phyloP scores from a whole-genome alignment of 2,329 filamentous ascomycete genomes.

The Xylaria sp. region DNA sequence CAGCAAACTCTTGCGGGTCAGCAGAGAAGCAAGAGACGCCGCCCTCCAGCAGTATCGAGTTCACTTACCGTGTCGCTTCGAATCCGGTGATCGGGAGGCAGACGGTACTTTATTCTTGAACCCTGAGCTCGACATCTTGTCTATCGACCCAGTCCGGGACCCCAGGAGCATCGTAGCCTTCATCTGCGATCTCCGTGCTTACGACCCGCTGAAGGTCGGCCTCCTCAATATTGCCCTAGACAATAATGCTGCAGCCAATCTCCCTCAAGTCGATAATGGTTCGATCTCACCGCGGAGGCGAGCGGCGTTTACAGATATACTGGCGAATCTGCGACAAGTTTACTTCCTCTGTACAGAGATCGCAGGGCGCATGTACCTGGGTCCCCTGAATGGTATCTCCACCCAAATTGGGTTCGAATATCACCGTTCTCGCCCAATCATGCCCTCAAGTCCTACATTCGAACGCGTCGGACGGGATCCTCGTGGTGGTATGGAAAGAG shows the following conservation, averaged over 20 bases:
- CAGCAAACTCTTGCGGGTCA: slow-evolving; percentile 16
- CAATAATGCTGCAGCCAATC: neutral
- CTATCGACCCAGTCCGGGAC: neutral
- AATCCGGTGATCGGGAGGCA: neutral
- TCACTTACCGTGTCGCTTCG: neutral
- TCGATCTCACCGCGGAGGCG: neutral
- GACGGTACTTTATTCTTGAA: neutral
- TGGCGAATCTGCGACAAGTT: slow-evolving; percentile 9
- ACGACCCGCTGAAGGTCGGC: slow-evolving; percentile 13
- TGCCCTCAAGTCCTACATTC: slow-evolving; percentile 11
- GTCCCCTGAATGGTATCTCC: neutral
- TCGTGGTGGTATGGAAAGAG: slow-evolving; percentile 1
- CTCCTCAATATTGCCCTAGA: slow-evolving; percentile 19
- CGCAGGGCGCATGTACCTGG: slow-evolving; percentile 1
- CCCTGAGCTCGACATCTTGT: slow-evolving; percentile 21
- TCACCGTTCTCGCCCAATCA: slow-evolving; percentile 21
- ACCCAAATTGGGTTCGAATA: slow-evolving; percentile 8
- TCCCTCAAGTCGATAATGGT: neutral
- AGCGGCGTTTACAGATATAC: neutral
- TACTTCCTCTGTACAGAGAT: slow-evolving; percentile 10
- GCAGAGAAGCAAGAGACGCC: slow-evolving; percentile 10
- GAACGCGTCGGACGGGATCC: slow-evolving; percentile 18
- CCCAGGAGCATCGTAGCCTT: neutral
- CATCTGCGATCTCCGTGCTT: slow-evolving; percentile 1
- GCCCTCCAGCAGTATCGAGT: slow-evolving; percentile 8